Evolutionary conservation across 257 asterid species (phyloP).

Genomic region (Nicotiana tomentosiformis): DNA sequence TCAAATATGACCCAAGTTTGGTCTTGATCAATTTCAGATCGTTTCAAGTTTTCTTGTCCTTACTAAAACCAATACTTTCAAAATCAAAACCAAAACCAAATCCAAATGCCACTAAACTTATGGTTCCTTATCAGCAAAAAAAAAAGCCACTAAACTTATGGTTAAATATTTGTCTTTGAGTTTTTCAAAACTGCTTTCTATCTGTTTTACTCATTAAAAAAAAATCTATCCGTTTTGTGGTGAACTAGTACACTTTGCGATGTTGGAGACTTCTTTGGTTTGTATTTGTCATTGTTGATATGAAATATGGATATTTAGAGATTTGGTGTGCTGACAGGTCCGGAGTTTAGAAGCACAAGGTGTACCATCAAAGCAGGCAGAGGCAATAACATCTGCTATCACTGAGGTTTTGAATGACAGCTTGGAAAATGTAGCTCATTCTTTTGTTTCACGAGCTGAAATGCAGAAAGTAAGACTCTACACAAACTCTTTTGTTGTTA

Average conservation of each 20-base stretch:
- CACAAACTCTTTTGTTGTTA: not conserved
- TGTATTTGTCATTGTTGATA: not conserved
- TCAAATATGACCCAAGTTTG: not conserved
- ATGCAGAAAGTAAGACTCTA: constrained; percentile 51
- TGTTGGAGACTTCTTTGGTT: not conserved
- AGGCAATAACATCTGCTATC: constrained; percentile 60
- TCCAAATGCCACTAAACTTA: not conserved
- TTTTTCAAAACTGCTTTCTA: no score
- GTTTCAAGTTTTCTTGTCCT: not conserved
- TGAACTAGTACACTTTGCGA: not conserved
- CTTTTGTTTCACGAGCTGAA: constrained; percentile 41
- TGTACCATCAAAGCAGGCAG: constrained; percentile 52
- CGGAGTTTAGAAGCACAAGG: constrained; percentile 61
- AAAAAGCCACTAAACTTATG: not conserved
- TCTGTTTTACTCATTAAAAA: no score
- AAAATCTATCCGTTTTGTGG: not conserved
- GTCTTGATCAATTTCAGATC: not conserved
- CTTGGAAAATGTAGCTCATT: constrained; percentile 50
- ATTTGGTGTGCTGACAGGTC: constrained; percentile 28
- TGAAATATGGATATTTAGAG: not conserved
- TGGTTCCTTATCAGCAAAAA: no score
- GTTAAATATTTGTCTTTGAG: not conserved
- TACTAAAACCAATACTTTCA: not conserved
- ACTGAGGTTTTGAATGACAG: constrained; percentile 51
- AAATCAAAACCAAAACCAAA: not conserved